Evolutionary conservation across 495 filamentous ascomycete species (phyloP).

Genomic region (Aspergillus funiculosus): DNA sequence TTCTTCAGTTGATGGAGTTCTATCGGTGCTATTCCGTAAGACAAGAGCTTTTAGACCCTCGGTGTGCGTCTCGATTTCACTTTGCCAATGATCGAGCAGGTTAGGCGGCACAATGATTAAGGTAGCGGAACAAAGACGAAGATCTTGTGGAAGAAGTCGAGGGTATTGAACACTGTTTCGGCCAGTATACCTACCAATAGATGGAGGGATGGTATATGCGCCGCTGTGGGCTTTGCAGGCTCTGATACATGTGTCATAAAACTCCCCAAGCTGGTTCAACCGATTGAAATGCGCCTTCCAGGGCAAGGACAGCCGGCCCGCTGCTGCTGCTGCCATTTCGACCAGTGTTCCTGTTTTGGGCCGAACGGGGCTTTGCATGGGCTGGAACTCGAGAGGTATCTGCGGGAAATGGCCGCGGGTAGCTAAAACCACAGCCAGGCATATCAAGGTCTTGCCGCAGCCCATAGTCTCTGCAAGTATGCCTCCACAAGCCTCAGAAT

Average conservation of each 20-base stretch:
- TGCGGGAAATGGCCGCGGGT: constrained; percentile 64
- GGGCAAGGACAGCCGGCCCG: constrained; percentile 58
- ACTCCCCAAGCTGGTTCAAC: constrained; percentile 27
- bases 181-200: constrained; percentile 39
- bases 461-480: constrained; percentile 58
- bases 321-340: constrained; percentile 67
- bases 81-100: constrained; percentile 51
- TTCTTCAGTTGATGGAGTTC: constrained; percentile 53
- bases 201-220: constrained; percentile 48
- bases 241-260: constrained; percentile 45
- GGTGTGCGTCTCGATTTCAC: constrained; percentile 63
- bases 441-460: constrained; percentile 84
- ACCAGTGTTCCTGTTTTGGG: constrained; percentile 46
- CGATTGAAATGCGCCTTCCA: constrained; percentile 59
- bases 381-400: constrained; percentile 57
- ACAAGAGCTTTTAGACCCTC: constrained; percentile 58
- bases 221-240: constrained; percentile 51
- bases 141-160: constrained; percentile 36
- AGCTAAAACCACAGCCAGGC: constrained; percentile 73
- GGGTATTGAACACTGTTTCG: constrained; percentile 38
- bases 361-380: constrained; percentile 37
- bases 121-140: constrained; percentile 63
- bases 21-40: constrained; percentile 43
- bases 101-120: constrained; percentile 51
- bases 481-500: constrained; percentile 72